Evolutionary conservation across 495 filamentous ascomycete genomes (phyloP), one percentile per base, ranked within the genome.

Genomic region (Talaromyces borbonicus): DNA sequence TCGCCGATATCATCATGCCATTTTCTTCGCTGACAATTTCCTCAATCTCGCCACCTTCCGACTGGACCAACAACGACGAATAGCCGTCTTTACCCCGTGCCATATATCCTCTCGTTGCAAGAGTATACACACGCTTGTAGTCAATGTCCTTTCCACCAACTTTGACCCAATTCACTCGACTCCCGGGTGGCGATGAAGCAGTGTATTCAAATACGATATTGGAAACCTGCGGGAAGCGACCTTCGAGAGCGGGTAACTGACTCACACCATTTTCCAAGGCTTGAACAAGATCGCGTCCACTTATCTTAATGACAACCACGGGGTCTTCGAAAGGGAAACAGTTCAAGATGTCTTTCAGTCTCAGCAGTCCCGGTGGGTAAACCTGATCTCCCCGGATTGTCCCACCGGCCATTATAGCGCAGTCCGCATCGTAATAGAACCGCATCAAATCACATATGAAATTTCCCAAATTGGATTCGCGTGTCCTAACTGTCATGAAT

Each of bases 261-360:
- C 78, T 81, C 14, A 95, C 73, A 0, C 80, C 77, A 48, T 95
- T 95, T 59, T 95, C 88, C 2, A 95, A 58, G 6, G 89, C 89
- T 11, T 80, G 79, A 47, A 77, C 63, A 40, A 95, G 72, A 0
- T 75, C 80, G 42, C 74, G 63, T 0, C 89, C 89, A 1, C 58
- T 67, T 8, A 85, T 65, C 19, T 74, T 78, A 33, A 95, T 65
- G 1, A 92, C 79, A 0, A 94, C 80, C 3, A 90, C 83, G 0
- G 89, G 90, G 44, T 95, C 89, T 54, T 95, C 89, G 50, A 95
- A 95, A 0, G 89, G 89, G 55, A 95, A 95, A 50, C 85, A 89
- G 37, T 81, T 79, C 47, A 77, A 42, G 9, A 95, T 74, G 54
- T 95, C 89, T 49, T 83, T 84, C 24, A 93, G 58, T 9, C 76